Conservation (phyloP, 2,329 filamentous ascomycete species). For the Chaetomiaceae sp. region DNA sequence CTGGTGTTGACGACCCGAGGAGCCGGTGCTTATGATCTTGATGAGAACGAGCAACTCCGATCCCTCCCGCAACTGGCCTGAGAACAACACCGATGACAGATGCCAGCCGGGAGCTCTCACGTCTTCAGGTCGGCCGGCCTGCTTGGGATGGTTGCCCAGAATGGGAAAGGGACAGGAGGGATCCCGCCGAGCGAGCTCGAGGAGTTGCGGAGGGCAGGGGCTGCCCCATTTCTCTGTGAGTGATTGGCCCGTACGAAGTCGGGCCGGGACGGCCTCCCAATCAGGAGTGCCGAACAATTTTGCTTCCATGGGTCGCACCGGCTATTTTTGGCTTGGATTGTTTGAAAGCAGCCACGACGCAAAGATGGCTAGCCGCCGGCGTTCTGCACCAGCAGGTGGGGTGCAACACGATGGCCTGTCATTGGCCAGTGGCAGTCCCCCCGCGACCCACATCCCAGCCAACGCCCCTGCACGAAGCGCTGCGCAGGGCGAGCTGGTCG, state of each 20-base stretch:
- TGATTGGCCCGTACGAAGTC: slow-evolving; percentile 10
- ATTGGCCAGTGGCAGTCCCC: slow-evolving; percentile 20
- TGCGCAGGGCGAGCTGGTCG: slow-evolving; percentile 17
- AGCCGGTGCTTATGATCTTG: too few species aligned
- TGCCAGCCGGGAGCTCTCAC: too few species aligned
- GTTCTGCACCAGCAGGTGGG: slow-evolving; percentile 14
- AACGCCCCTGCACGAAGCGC: slow-evolving; percentile 23
- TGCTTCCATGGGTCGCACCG: slow-evolving; percentile 17
- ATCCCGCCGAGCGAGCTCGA: neutral
- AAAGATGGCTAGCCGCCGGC: slow-evolving; percentile 26
- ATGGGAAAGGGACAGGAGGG: too few species aligned
- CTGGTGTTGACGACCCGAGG: neutral
- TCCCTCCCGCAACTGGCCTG: too few species aligned
- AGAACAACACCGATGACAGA: too few species aligned
- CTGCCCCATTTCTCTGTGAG: neutral
- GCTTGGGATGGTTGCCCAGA: too few species aligned
- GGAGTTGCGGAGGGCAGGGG: neutral
- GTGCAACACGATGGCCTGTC: neutral
- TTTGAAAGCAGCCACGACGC: slow-evolving; percentile 27
- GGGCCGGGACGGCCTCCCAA: slow-evolving; percentile 6
- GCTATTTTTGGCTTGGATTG: slow-evolving; percentile 27
- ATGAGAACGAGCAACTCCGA: too few species aligned
- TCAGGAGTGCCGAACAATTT: slow-evolving; percentile 13
- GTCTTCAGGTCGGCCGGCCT: too few species aligned
- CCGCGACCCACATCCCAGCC: slow-evolving; percentile 18